Conservation (phyloP, 106 monocot species). For the Narthecium ossifragum region DNA sequence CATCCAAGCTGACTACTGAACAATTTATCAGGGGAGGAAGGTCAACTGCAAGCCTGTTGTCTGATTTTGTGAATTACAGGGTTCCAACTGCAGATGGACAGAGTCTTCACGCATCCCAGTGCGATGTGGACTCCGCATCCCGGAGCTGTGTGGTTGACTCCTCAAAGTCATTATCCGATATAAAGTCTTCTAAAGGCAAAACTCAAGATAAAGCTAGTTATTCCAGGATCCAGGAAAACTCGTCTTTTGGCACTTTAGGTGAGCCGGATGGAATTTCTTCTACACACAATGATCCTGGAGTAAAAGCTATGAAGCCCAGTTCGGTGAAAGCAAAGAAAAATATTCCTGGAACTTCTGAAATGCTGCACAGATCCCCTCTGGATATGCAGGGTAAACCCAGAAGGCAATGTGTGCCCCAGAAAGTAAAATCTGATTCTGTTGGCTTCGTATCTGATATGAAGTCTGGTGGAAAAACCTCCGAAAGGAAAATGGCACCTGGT, state of each 20-base stretch:
- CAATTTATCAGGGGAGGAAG: slow-evolving; percentile 25
- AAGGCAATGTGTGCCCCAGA: slow-evolving; percentile 14
- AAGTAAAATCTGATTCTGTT: slow-evolving; percentile 26
- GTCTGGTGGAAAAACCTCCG: slow-evolving; percentile 8
- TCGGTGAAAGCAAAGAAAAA: slow-evolving; percentile 26
- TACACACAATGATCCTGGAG: slow-evolving; percentile 10
- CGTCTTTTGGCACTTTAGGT: slow-evolving; percentile 7
- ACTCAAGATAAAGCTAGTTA: slow-evolving; percentile 13
- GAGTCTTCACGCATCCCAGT: slow-evolving; percentile 12
- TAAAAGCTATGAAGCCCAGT: slow-evolving; percentile 5
- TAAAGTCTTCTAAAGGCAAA: slow-evolving; percentile 31
- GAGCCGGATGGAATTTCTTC: slow-evolving; percentile 16
- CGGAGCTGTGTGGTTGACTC: slow-evolving; percentile 14
- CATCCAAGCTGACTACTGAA: slow-evolving; percentile 28
- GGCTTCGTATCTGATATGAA: slow-evolving; percentile 15
- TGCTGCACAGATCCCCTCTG: slow-evolving; percentile 3
- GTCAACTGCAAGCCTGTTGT: slow-evolving; percentile 21
- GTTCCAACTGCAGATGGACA: slow-evolving; percentile 14
- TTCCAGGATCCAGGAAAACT: slow-evolving; percentile 21
- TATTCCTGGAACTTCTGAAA: slow-evolving; percentile 17
- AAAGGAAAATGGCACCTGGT: not conserved
- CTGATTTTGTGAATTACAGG: slow-evolving; percentile 36
- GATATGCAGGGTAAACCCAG: slow-evolving; percentile 15
- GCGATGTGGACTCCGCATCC: slow-evolving; percentile 9
- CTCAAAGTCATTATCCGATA: slow-evolving; percentile 8